Evolutionary conservation across 768 basidiomycete genomes (phyloP), one percentile per base, ranked within the genome.

Genomic region (Chalciporus chontae): DNA sequence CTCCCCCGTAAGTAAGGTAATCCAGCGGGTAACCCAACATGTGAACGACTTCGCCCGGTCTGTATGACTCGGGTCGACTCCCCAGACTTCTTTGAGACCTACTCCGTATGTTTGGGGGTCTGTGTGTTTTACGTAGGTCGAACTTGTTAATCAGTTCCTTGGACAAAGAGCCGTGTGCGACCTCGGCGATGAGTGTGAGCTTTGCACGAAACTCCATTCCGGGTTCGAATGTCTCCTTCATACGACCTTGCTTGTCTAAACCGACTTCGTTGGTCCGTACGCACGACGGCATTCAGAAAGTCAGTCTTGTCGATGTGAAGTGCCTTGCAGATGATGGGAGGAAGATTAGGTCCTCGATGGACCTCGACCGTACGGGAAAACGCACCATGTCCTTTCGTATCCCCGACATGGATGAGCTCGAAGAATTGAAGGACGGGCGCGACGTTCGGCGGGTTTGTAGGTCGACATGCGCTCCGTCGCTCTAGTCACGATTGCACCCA

Each of bases 61-160:
- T 68, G 65, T 93, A 78, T 57, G 59, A 43, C 60, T 76, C 48
- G 78, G 56, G 65, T 83, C 82, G 11, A 99, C 85, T 32, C 89
- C 81, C 96, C 96, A 98, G 2, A 98, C 93, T 68, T 99, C 95
- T 74, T 99, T 98, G 45, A 98, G 72, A 3, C 96, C 96, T 49
- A 99, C 83, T 0, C 87, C 96, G 59, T 97, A 98, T 3, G 95
- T 98, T 72, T 98, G 96, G 2, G 87, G 87, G 67, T 95, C 86
- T 2, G 70, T 63, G 17, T 72, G n/a, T 50, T 61, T 70, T 80
- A 54, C 93, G 73, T 9, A 98, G 73, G 44, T 83, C 72, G 70
- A 94, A 95, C 58, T 81, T 78, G 18, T 76, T 74, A 48, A 90
- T 81, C 3, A 84, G 80, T 45, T 84, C 76, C 68, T 98, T 95